Percentiles rank a stretch among this genome's conserved stretches.
Conservation (phyloP, 1,139 yeast genomes). For the Blastobotrys buckinghamii region DNA sequence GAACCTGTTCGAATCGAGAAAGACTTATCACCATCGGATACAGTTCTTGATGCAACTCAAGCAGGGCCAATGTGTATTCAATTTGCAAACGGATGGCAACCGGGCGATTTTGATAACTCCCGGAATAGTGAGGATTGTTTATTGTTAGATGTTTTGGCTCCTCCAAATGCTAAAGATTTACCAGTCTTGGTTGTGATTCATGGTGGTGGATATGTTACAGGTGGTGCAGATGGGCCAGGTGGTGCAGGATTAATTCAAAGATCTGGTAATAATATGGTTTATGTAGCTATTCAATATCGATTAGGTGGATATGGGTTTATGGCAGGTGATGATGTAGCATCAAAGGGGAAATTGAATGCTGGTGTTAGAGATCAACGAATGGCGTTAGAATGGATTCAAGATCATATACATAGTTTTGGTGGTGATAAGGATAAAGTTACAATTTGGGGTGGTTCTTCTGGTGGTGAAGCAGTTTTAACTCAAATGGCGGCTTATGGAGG, state of each 20-base stretch:
- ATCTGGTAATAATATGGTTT: conserved; percentile 17
- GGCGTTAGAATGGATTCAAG: conserved; percentile 37
- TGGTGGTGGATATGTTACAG: conserved; percentile 33
- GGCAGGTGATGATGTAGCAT: conserved; percentile 18
- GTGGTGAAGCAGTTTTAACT: conserved; percentile 32
- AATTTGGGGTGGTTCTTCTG: conserved; percentile 38
- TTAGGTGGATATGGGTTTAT: conserved; percentile 33
- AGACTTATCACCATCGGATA: background rate
- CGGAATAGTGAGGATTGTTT: conserved; percentile 24
- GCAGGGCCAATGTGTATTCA: conserved; percentile 10
- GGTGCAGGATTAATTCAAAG: conserved; percentile 23
- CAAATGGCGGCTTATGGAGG: conserved; percentile 27
- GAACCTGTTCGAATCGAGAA: too few species aligned
- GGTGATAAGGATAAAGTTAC: conserved; percentile 36
- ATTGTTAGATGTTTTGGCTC: conserved; percentile 19
- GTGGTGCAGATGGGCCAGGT: conserved; percentile 9
- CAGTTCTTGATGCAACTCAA: conserved; percentile 12
- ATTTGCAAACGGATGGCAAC: background rate
- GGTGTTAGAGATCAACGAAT: conserved; percentile 34
- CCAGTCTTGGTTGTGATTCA: conserved; percentile 36
- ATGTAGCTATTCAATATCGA: conserved; percentile 35
- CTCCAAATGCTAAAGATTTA: conserved; percentile 15
- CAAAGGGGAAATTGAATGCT: conserved; percentile 25
- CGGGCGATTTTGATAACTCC: background rate
- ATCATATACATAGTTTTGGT: conserved; percentile 35